Evolutionary conservation across 2,329 filamentous ascomycete species (phyloP).

Genomic region (Harringtonia lauricola): DNA sequence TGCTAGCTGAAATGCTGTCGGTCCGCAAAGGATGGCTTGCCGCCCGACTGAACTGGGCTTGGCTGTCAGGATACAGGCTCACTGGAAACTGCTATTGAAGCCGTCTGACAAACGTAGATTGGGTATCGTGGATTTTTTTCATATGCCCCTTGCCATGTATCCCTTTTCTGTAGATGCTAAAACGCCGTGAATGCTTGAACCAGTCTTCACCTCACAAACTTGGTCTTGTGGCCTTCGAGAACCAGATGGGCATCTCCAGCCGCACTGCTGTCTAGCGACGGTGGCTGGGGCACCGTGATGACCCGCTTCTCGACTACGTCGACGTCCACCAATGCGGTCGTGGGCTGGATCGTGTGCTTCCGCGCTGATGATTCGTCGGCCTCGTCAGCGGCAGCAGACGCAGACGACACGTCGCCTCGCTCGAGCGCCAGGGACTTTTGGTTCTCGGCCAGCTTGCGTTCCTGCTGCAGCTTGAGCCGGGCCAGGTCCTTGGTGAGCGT

Average conservation of each 20-base stretch:
- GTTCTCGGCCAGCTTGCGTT: conserved; percentile 27
- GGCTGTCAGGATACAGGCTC: too few relatives aligned
- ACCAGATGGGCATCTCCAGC: conserved; percentile 30
- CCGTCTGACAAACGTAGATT: too few relatives aligned
- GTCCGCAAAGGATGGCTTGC: too few relatives aligned
- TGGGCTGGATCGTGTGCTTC: conserved; percentile 18
- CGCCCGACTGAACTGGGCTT: conserved; percentile 4
- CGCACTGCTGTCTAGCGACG: conserved; percentile 18
- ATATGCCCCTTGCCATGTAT: too few relatives aligned
- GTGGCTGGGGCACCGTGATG: conserved; percentile 25
- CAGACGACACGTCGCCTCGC: conserved; percentile 33
- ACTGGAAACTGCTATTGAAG: too few relatives aligned
- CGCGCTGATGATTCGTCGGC: conserved; percentile 33
- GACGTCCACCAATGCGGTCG: conserved; percentile 30
- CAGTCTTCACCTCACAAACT: background rate
- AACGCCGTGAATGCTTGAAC: background rate
- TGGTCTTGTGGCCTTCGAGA: conserved; percentile 37
- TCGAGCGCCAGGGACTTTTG: conserved; percentile 38
- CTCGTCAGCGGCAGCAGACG: conserved; percentile 31
- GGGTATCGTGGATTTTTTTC: too few relatives aligned
- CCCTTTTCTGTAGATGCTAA: too few relatives aligned
- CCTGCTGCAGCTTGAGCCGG: conserved; percentile 32
- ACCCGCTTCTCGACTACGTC: conserved; percentile 41
- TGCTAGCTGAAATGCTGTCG: conserved; percentile 4
- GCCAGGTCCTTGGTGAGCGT: conserved; percentile 27